A percentile compares a stretch with the other conserved stretches of the same genome.
phyloP scores from a whole-genome alignment of 805 yeast species.

The Helenozyma baotianmanensis region DNA sequence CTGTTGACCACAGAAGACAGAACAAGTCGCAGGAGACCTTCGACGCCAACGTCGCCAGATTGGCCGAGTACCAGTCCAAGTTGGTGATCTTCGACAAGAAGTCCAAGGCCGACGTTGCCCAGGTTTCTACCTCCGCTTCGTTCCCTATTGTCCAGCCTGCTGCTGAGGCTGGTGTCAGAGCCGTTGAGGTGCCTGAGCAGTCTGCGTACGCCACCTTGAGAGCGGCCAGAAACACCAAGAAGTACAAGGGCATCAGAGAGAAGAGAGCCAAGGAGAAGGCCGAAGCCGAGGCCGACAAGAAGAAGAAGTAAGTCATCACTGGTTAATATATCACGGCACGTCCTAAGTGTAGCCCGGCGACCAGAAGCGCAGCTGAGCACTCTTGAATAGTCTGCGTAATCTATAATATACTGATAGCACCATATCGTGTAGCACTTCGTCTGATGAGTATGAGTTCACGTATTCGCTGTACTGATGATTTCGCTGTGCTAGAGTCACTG shows the following conservation, averaged over 20 bases:
- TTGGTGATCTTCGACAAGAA: constrained; percentile 94
- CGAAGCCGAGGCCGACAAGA: constrained; percentile 98
- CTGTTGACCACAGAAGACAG: constrained; percentile 99
- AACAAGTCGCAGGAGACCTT: constrained; percentile 96
- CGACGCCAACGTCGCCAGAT: constrained; percentile 92
- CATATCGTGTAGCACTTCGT: too few species aligned
- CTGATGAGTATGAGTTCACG: too few species aligned
- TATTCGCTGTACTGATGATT: too few species aligned
- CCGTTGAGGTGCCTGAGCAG: constrained; percentile 69
- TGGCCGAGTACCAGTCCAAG: constrained; percentile 93
- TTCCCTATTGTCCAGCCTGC: constrained; percentile 89
- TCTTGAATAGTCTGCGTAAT: too few species aligned
- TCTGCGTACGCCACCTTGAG: constrained; percentile 93
- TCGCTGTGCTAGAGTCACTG: too few species aligned
- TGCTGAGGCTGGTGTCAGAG: constrained; percentile 77
- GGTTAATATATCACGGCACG: constrained; percentile 4
- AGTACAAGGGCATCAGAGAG: constrained; percentile 91
- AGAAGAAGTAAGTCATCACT: constrained; percentile 80
- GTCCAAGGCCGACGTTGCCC: constrained; percentile 71
- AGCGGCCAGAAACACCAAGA: constrained; percentile 91
- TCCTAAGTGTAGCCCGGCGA: too few species aligned
- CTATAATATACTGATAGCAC: too few species aligned
- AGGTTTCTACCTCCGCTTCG: constrained; percentile 65
- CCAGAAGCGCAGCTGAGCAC: too few species aligned
- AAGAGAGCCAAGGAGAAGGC: constrained; percentile 97